Conservation (phyloP, 768 basidiomycete genomes). For the Erythrobasidium yunnanense region DNA sequence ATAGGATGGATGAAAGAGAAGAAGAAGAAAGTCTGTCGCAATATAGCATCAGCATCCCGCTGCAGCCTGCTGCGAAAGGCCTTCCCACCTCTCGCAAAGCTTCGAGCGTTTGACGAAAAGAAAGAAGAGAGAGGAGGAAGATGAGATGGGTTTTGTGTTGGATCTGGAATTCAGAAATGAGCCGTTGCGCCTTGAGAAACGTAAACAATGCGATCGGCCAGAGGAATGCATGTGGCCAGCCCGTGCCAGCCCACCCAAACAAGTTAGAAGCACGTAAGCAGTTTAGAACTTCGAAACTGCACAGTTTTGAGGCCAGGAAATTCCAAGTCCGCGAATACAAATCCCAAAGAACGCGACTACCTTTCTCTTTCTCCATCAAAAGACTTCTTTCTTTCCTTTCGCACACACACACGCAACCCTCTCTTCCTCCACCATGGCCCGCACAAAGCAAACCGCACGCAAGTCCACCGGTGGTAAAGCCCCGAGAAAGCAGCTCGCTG, state of each 20-base stretch:
- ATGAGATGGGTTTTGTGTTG: background rate
- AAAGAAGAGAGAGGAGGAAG: background rate
- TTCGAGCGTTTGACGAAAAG: background rate
- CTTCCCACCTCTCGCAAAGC: too few species aligned
- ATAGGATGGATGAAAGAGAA: background rate
- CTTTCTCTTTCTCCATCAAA: too few species aligned
- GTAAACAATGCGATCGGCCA: too few species aligned
- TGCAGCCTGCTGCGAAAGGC: too few species aligned
- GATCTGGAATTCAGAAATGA: background rate
- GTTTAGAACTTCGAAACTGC: too few species aligned
- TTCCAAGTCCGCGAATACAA: too few species aligned
- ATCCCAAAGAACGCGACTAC: too few species aligned
- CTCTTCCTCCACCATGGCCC: conserved; percentile 24
- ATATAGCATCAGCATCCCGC: too few species aligned
- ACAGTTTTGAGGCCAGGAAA: too few species aligned
- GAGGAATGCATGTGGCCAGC: too few species aligned
- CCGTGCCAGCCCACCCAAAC: too few species aligned
- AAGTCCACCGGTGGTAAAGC: conserved; percentile 75
- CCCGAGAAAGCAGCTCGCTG: conserved; percentile 86
- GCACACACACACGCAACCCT: background rate
- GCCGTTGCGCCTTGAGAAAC: background rate
- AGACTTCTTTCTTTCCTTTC: background rate
- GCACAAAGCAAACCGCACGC: conserved; percentile 48
- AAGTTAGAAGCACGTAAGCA: too few species aligned
- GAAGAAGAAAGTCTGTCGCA: conserved; percentile 1